Evolutionary conservation across 495 filamentous ascomycete species (phyloP), one percentile per base, ranked within the genome.

Genomic region (Tuber calosporum): DNA sequence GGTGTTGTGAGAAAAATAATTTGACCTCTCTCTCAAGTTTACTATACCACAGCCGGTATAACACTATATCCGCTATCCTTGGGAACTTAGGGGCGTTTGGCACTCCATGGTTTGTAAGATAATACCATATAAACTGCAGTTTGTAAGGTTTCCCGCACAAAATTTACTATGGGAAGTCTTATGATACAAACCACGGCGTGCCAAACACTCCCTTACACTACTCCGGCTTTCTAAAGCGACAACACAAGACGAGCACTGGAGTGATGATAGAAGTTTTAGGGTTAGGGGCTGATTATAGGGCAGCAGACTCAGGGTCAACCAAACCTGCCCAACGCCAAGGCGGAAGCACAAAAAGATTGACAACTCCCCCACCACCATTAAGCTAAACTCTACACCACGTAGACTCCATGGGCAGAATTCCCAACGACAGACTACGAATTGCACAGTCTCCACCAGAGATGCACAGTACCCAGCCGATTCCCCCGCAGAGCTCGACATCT

Each of bases 401-500:
- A 62, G 53, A 62, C 53, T 34, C 53, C 53, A 62, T 62, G 53
- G 53, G 53, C 26, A 62, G 53, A 62, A 34, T 34, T 62, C 22
- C 45, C 67, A 67, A 48, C 38, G 17, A 69, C 43, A 66, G 42
- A 66, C 19, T 62, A 68, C 48, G 15, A 62, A 42, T 62, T 26
- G 53, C 67, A 26, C 30, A 66, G 67, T 19, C 71, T 22, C 41
- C 68, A 11, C 72, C 53, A 39, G 37, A 71, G 68, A 78, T 78
- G 76, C 76, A 78, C 36, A 78, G 75, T 22, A 66, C 66, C 7
- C 76, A 78, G 15, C 43, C 66, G 30, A 70, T 71, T 43, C 75
- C 76, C n/a, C 71, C 68, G 11, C 70, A 62, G 68, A 77, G 71
- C 22, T 69, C 73, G 41, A 41, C 34, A 42, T 80, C 77, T 0